phyloP scores from a whole-genome alignment of 768 basidiomycete species.

The Russula vinacea region DNA sequence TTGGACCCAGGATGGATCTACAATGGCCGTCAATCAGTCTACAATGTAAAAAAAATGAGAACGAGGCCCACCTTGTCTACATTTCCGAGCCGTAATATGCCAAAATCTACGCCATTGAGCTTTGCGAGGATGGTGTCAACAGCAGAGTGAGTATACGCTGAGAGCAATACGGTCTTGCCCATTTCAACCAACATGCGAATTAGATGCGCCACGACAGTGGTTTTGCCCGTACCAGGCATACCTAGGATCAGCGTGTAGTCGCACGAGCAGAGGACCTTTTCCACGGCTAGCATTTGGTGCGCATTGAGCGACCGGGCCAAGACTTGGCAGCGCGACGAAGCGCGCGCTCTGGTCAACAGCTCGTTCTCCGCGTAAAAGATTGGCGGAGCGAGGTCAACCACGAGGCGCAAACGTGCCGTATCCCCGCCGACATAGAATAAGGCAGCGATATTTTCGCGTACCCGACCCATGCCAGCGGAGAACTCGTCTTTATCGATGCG shows the following conservation, averaged over 20 bases:
- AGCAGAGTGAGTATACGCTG: constrained; percentile 95
- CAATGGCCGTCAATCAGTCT: constrained; percentile 8
- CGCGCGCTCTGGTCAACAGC: constrained; percentile 26
- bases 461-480: constrained; percentile 77
- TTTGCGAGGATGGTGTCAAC: constrained; percentile 96
- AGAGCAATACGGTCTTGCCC: constrained; percentile 85
- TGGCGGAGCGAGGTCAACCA: constrained; percentile 79
- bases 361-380: constrained; percentile 46
- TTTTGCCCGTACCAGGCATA: constrained; percentile 99
- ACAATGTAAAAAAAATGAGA: constrained; percentile 2
- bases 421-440: constrained; percentile 83
- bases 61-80: constrained; percentile 69
- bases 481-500: constrained; percentile 95
- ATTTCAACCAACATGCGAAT: constrained; percentile 73
- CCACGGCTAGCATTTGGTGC: constrained; percentile 69
- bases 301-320: constrained; percentile 50
- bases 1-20: constrained; percentile 83
- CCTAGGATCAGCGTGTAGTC: constrained; percentile 94
- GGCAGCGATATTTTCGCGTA: constrained; percentile 87
- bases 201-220: constrained; percentile 87
- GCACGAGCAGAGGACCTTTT: constrained; percentile 68
- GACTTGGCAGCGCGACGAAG: constrained; percentile 19
- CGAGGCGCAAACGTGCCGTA: constrained; percentile 57
- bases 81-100: constrained; percentile 84
- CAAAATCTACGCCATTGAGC: constrained; percentile 59